Conservation (phyloP, 176 grass and related monocot species). For the Carex cristatella region DNA sequence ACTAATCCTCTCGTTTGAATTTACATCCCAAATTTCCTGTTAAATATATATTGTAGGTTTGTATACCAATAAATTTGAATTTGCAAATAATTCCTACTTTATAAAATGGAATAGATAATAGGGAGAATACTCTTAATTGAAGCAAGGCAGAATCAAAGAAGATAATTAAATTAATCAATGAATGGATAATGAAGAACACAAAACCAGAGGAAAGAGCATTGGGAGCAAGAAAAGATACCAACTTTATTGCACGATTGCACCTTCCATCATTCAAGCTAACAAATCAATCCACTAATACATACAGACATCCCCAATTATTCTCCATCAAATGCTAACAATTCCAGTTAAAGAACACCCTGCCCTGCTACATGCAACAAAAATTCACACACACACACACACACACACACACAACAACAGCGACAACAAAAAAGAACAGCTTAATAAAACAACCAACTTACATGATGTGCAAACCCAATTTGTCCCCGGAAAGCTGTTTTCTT, state of each 20-base stretch:
- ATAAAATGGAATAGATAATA: not conserved
- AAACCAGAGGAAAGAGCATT: not conserved
- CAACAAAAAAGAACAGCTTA: constrained; percentile 16
- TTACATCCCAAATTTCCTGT: too few species aligned
- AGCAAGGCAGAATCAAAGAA: not conserved
- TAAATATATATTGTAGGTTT: not conserved
- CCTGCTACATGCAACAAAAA: constrained; percentile 23
- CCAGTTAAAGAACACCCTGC: constrained; percentile 18
- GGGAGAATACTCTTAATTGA: not conserved
- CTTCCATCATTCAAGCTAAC: constrained; percentile 1
- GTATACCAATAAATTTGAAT: not conserved
- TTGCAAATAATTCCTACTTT: not conserved
- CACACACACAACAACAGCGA: not conserved
- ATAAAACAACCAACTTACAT: constrained; percentile 23
- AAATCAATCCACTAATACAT: constrained; percentile 27
- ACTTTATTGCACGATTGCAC: constrained; percentile 26
- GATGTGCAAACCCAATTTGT: constrained; percentile 25
- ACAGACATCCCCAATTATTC: constrained; percentile 22
- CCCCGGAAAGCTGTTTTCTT: not conserved
- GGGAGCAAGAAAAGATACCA: constrained; percentile 5
- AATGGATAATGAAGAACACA: not conserved
- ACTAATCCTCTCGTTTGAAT: too few species aligned
- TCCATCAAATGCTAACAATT: constrained; percentile 15
- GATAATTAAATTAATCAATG: not conserved
- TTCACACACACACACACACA: not conserved